Evolutionary conservation across 257 asterid genomes (phyloP).

Genomic region (Solanum bulbocastanum): DNA sequence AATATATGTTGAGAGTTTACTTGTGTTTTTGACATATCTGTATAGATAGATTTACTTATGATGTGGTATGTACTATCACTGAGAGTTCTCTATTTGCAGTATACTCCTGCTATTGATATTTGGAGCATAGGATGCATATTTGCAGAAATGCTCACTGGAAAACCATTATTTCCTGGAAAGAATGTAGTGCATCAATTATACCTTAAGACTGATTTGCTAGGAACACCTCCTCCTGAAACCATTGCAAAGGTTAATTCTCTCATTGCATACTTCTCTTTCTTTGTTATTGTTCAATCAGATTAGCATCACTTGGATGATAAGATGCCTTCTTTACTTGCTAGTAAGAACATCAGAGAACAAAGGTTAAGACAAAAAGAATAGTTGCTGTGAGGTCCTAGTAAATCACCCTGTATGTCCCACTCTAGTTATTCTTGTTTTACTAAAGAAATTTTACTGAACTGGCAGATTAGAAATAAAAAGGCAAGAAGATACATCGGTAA

Average conservation of each 20-base stretch:
- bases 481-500: slow-evolving; percentile 86
- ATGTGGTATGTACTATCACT: neutral
- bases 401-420: neutral
- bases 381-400: neutral
- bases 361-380: neutral
- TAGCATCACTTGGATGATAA: neutral
- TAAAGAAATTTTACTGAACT: slow-evolving; percentile 19
- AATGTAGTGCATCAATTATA: slow-evolving; percentile 86
- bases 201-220: slow-evolving; percentile 83
- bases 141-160: slow-evolving; percentile 81
- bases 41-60: neutral
- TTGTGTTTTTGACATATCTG: neutral
- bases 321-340: neutral
- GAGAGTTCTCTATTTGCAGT: slow-evolving; percentile 38
- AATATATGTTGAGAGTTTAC: too few relatives aligned
- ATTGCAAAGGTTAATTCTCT: slow-evolving; percentile 56
- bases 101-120: slow-evolving; percentile 90
- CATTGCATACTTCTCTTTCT: neutral
- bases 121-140: slow-evolving; percentile 97
- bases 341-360: neutral
- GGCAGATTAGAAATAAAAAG: slow-evolving; percentile 95
- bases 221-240: slow-evolving; percentile 87
- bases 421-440: neutral
- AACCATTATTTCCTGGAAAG: slow-evolving; percentile 83
- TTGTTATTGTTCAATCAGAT: neutral